Base-by-base conservation (phyloP, 345 rosid species). In the Excoecaria agallocha region DNA sequence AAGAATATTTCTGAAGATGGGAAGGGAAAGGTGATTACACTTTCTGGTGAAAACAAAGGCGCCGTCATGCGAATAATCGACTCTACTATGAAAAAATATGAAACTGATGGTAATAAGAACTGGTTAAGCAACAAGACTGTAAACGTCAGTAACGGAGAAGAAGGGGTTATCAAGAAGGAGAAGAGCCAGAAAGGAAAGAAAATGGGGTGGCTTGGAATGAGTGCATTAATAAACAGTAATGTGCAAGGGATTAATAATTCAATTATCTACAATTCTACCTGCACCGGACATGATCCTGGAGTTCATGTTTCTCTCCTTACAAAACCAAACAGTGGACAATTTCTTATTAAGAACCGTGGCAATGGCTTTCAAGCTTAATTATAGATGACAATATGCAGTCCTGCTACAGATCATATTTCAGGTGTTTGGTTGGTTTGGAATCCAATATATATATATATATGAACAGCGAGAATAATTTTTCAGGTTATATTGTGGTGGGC, bases 191-290 rank as follows among this genome's bases (percentile, higher is more conserved):
- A 65, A 74, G 76, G 76, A 48, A 71, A 71, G 66, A 48, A 73
- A 52, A 60, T 5, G 50, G 20, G 12, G n/a, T 62, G 82, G 19
- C 84, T 66, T 20, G 93, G 92, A 0, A 81, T 77, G 87, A 86
- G 74, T 49, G 84, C 93, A 45, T 91, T 78, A 66, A 78, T 73
- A 89, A 94, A 94, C 74, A 92, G 98, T 80, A 92, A 94, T 35
- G 98, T 91, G 57, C 98, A 94, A 79, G 91, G 90, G 71, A 79
- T 92, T 73, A 94, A 92, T 81, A 94, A 89, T 83, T 94, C 98
- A 8, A 86, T 94, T 22, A 74, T 92, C 55, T 87, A 59, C 83
- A 82, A 90, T 30, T 86, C 97, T 63, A 75, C 89, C 1, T 88
- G 88, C 75, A 81, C 78, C 68, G 90, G 89, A 81, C 89, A 90